A percentile compares a stretch with the other conserved stretches of the same genome.
phyloP scores from a whole-genome alignment of 2,329 filamentous ascomycete species.

The Alternaria sp. region DNA sequence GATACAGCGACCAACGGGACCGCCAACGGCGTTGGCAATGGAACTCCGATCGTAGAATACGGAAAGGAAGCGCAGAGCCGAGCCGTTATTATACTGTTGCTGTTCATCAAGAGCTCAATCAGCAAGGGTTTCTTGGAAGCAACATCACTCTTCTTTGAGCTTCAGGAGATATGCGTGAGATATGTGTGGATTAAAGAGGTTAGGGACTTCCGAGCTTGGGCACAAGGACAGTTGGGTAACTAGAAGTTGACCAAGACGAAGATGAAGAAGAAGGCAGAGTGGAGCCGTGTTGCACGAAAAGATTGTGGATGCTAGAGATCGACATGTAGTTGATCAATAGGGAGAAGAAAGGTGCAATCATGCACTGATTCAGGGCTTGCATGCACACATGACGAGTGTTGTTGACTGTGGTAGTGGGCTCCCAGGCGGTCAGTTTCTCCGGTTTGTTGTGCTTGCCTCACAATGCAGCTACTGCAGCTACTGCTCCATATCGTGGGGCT shows the following conservation, averaged over 20 bases:
- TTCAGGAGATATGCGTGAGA: constrained; percentile 52
- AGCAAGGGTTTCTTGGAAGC: constrained; percentile 41
- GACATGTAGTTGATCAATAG: not conserved
- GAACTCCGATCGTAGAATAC: constrained; percentile 23
- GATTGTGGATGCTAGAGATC: not conserved
- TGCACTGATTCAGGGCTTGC: not conserved
- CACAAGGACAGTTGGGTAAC: constrained; percentile 15
- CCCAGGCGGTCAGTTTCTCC: not conserved
- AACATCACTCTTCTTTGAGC: constrained; percentile 50
- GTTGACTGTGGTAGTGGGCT: not conserved
- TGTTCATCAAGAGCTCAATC: constrained; percentile 53
- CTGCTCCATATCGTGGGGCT: not conserved
- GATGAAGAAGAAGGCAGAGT: not conserved
- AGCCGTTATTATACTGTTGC: constrained; percentile 47
- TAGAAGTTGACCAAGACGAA: constrained; percentile 21
- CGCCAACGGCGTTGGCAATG: constrained; percentile 8
- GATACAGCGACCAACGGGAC: constrained; percentile 6
- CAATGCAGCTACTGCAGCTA: constrained; percentile 1
- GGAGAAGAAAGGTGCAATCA: not conserved
- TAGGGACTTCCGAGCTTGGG: constrained; percentile 48
- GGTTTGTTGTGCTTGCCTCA: constrained; percentile 3
- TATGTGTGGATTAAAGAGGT: constrained; percentile 54
- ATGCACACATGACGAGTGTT: not conserved
- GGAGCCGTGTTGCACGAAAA: not conserved
- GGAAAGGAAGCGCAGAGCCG: constrained; percentile 50